Conservation (phyloP, 768 basidiomycete species). For the Lactarius deliciosus region DNA sequence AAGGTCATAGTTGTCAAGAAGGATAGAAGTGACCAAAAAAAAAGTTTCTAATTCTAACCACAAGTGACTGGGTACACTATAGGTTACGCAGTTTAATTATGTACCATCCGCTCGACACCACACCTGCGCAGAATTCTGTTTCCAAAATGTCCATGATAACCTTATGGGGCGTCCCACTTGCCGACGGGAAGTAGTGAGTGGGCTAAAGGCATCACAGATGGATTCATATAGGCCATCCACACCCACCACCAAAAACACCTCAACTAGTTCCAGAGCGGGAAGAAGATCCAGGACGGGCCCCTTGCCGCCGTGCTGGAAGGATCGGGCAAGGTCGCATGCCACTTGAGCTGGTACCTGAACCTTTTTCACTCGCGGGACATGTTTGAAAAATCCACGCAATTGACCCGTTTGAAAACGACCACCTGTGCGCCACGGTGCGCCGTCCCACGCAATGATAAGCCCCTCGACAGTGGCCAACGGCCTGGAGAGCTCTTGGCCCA, state of each 20-base stretch:
- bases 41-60: too few species aligned
- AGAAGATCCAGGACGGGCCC: not conserved
- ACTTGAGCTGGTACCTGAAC: not conserved
- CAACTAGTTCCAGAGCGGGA: conserved; percentile 1
- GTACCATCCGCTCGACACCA: too few species aligned
- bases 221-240: not conserved
- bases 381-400: not conserved
- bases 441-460: not conserved
- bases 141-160: too few species aligned
- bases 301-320: not conserved
- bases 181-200: not conserved
- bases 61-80: too few species aligned
- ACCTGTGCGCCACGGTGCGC: not conserved
- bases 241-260: not conserved
- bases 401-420: not conserved
- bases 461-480: not conserved
- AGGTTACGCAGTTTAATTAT: too few species aligned
- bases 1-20: too few species aligned
- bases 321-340: not conserved
- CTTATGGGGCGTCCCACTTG: not conserved
- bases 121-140: too few species aligned
- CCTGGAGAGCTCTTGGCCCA: not conserved
- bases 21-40: too few species aligned
- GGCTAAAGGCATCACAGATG: not conserved
- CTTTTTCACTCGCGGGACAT: not conserved